Evolutionary conservation across 805 yeast species (phyloP).

Genomic region (Candida manassasensis): DNA sequence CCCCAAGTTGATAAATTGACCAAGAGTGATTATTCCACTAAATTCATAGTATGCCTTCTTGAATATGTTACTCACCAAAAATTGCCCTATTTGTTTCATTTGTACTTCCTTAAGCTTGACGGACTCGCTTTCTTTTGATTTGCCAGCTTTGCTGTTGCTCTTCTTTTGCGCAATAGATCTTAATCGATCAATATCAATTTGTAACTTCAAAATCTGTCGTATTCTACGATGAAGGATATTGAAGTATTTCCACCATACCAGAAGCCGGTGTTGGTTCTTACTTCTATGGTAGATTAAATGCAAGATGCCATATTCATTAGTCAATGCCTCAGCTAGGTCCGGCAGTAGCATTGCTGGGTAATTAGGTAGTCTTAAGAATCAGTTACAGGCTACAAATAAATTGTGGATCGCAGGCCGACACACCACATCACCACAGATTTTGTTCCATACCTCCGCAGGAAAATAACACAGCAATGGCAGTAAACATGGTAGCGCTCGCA

Average conservation of each 20-base stretch:
- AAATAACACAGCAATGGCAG: background rate
- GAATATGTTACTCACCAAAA: conserved; percentile 32
- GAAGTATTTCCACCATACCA: conserved; percentile 74
- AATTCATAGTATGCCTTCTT: conserved; percentile 55
- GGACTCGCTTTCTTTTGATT: background rate
- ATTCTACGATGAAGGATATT: conserved; percentile 57
- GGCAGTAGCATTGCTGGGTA: background rate
- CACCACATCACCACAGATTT: too few species aligned
- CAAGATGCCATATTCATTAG: conserved; percentile 52
- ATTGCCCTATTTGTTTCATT: conserved; percentile 14
- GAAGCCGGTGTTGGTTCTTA: conserved; percentile 68
- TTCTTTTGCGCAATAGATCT: background rate
- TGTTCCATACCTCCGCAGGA: background rate
- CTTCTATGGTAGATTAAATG: conserved; percentile 67
- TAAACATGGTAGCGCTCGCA: background rate
- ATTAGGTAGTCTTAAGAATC: too few species aligned
- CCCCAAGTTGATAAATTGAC: conserved; percentile 74
- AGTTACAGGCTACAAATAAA: too few species aligned
- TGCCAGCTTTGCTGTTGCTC: conserved; percentile 4
- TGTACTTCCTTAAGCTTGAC: conserved; percentile 11
- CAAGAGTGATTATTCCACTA: conserved; percentile 61
- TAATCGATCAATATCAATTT: conserved; percentile 11
- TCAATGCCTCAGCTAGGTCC: background rate
- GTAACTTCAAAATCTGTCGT: conserved; percentile 32
- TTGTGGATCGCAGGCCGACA: too few species aligned